phyloP scores from a whole-genome alignment of 257 asterid species.

The Avicennia marina region DNA sequence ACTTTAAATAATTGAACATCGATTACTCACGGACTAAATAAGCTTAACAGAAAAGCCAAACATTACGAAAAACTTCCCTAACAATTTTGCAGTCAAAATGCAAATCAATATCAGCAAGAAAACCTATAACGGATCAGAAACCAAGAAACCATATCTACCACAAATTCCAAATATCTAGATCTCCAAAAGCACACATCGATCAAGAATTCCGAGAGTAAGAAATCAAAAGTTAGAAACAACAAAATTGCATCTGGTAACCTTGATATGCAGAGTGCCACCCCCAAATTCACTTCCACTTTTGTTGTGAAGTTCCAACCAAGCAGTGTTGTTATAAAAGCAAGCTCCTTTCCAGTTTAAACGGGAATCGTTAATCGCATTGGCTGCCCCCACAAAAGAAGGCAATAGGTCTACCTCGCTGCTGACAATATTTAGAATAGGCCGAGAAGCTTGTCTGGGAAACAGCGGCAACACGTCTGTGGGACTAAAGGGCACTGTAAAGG shows the following conservation, averaged over 20 bases:
- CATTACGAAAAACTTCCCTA: too few species aligned
- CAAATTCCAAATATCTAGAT: conserved; percentile 3
- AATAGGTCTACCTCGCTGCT: conserved; percentile 64
- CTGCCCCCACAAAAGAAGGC: conserved; percentile 81
- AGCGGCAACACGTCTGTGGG: conserved; percentile 58
- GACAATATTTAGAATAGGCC: conserved; percentile 60
- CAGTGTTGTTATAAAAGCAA: conserved; percentile 63
- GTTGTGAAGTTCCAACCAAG: conserved; percentile 80
- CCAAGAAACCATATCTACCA: too few species aligned
- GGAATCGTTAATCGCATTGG: conserved; percentile 29
- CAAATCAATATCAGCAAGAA: too few species aligned
- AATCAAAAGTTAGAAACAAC: too few species aligned
- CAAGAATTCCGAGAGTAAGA: not conserved
- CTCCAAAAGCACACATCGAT: conserved; percentile 3
- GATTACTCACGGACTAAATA: too few species aligned
- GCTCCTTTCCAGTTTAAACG: conserved; percentile 72
- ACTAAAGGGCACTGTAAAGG: conserved; percentile 43
- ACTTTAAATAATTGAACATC: too few species aligned
- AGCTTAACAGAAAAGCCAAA: too few species aligned
- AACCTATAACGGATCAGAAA: too few species aligned
- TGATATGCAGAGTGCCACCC: conserved; percentile 85
- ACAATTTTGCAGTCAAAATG: too few species aligned
- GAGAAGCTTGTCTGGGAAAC: conserved; percentile 62
- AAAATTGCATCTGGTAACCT: too few species aligned
- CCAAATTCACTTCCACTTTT: conserved; percentile 57